These are phyloP conservation scores for Phlyctochytrium planicorne DNA, from an alignment of 192 early-diverging fungal genomes.

Conservation along the genomic window DNA sequence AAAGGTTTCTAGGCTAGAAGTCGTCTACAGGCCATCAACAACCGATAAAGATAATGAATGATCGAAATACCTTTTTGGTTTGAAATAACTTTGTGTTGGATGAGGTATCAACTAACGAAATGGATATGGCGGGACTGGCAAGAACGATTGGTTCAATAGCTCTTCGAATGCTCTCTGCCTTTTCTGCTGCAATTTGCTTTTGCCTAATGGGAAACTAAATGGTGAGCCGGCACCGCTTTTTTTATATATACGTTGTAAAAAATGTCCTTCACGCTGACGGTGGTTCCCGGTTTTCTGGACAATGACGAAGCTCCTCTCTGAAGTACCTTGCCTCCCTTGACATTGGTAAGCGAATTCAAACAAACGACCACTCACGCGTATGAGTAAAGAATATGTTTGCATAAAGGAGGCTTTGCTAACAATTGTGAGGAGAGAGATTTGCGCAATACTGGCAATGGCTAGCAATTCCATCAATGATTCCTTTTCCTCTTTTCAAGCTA, in stretches of 20 bases:
- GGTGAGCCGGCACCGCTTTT: neutral
- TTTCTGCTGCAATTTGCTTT: slow-evolving; percentile 41
- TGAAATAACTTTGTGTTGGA: slow-evolving; percentile 9
- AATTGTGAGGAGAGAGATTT: slow-evolving; percentile 52
- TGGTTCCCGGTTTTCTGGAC: slow-evolving; percentile 53
- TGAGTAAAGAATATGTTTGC: slow-evolving; percentile 38
- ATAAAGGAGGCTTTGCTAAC: slow-evolving; percentile 42
- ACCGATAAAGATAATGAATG: no score
- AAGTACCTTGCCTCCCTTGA: slow-evolving; percentile 50
- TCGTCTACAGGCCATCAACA: no score
- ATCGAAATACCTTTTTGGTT: slow-evolving; percentile 19
- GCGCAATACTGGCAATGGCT: slow-evolving; percentile 51
- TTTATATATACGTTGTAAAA: slow-evolving; percentile 61
- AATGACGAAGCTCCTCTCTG: slow-evolving; percentile 41
- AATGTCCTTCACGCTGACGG: slow-evolving; percentile 58
- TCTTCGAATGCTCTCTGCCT: slow-evolving; percentile 47
- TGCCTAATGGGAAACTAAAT: slow-evolving; percentile 60
- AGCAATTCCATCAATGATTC: neutral
- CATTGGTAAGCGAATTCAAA: slow-evolving; percentile 13
- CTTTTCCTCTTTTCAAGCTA: no score
- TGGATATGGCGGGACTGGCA: slow-evolving; percentile 14
- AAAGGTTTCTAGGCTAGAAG: no score
- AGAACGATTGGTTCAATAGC: slow-evolving; percentile 52
- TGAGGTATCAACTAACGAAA: slow-evolving; percentile 17
- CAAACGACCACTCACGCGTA: slow-evolving; percentile 33